Evolutionary conservation across 2,329 filamentous ascomycete genomes (phyloP).

Genomic region (Bertia moriformis): DNA sequence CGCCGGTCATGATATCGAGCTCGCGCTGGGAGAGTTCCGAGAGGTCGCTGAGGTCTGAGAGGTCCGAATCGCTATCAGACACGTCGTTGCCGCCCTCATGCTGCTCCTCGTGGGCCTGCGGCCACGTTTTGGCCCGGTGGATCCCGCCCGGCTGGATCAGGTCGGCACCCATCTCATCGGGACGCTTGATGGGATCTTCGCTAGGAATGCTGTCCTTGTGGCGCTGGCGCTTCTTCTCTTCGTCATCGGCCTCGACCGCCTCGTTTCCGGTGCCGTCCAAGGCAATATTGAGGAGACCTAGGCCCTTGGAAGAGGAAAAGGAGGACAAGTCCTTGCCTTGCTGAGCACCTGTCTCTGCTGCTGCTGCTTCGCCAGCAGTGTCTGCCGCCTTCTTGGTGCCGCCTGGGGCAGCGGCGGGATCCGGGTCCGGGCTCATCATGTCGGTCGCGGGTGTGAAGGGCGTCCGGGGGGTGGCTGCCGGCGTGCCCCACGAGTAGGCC

Average conservation of each 20-base stretch:
- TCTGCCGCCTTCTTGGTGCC: neutral
- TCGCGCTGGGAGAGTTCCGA: conserved; percentile 24
- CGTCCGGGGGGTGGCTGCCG: neutral
- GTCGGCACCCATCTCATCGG: neutral
- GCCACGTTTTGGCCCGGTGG: neutral
- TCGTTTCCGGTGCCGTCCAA: neutral
- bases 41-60: conserved; percentile 11
- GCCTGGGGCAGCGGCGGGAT: neutral
- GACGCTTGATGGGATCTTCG: neutral
- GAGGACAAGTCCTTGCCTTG: no score
- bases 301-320: no score
- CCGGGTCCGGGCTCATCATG: neutral
- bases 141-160: neutral
- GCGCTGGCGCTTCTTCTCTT: no score
- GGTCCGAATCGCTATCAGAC: conserved; percentile 12
- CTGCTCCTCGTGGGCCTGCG: neutral
- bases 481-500: neutral
- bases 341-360: no score
- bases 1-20: conserved; percentile 14
- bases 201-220: no score
- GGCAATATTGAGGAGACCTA: no score
- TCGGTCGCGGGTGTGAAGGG: neutral
- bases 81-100: conserved; percentile 5
- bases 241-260: neutral
- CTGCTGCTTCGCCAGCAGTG: no score